A percentile compares a stretch with the other conserved stretches of the same genome.
phyloP scores from a whole-genome alignment of 2,329 filamentous ascomycete genomes.

The Aspergillus pseudoterreus region DNA sequence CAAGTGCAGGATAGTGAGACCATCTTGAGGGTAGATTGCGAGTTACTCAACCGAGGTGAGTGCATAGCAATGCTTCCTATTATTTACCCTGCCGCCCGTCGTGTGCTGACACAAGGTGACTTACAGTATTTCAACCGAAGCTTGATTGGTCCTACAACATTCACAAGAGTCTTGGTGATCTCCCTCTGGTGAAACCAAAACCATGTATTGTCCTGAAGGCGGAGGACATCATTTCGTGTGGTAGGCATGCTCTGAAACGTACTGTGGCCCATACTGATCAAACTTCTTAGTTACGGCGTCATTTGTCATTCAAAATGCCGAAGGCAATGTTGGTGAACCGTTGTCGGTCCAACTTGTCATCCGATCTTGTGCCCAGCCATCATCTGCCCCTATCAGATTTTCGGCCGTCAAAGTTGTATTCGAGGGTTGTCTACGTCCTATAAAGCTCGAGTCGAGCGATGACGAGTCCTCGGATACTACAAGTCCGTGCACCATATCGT shows the following conservation, averaged over 20 bases:
- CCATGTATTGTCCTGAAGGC: slow-evolving; percentile 46
- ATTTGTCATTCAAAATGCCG: slow-evolving; percentile 51
- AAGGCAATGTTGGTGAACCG: slow-evolving; percentile 59
- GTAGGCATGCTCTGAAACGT: slow-evolving; percentile 23
- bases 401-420: slow-evolving; percentile 51
- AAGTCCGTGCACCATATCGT: slow-evolving; percentile 25
- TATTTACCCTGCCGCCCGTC: neutral
- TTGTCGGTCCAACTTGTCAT: slow-evolving; percentile 55
- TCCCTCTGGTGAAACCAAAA: slow-evolving; percentile 38
- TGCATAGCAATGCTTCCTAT: neutral
- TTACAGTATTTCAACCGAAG: slow-evolving; percentile 33
- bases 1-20: slow-evolving; percentile 45
- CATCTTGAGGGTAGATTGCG: slow-evolving; percentile 55
- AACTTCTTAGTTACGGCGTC: slow-evolving; percentile 44
- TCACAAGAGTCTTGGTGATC: slow-evolving; percentile 42
- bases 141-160: slow-evolving; percentile 44
- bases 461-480: slow-evolving; percentile 19
- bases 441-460: slow-evolving; percentile 37
- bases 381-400: slow-evolving; percentile 46
- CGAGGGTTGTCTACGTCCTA: slow-evolving; percentile 46
- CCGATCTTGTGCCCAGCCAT: slow-evolving; percentile 44
- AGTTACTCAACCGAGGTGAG: slow-evolving; percentile 45
- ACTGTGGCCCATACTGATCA: slow-evolving; percentile 12
- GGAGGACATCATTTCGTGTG: slow-evolving; percentile 47
- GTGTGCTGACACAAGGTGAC: neutral